These are phyloP conservation scores for Pseudopithomyces maydicus DNA, from an alignment of 2,329 filamentous ascomycete species.

Conservation along the genomic window DNA sequence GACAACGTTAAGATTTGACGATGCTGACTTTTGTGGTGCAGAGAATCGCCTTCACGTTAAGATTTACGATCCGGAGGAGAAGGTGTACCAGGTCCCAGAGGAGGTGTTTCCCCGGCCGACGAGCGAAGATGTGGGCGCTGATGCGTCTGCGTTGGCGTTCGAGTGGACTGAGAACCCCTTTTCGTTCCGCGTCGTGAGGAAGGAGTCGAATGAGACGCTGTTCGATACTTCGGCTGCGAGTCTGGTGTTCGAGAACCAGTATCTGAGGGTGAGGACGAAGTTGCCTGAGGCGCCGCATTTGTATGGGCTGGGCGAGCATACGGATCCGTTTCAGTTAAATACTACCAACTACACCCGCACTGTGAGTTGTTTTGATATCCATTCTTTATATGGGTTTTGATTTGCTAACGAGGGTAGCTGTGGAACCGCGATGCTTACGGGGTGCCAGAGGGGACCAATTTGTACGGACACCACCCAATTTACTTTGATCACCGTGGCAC, in stretches of 20 bases:
- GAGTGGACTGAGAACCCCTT: conserved; percentile 64
- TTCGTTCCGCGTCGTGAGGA: conserved; percentile 67
- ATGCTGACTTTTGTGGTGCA: conserved; percentile 44
- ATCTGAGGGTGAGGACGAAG: conserved; percentile 71
- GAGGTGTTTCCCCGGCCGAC: conserved; percentile 67
- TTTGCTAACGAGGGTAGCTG: conserved; percentile 55
- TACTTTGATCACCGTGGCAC: conserved; percentile 72
- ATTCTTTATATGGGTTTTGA: background rate
- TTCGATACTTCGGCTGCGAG: conserved; percentile 72
- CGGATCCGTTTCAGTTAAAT: conserved; percentile 70
- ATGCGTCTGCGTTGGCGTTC: conserved; percentile 58
- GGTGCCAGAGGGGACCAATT: conserved; percentile 64
- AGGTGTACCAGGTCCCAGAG: conserved; percentile 75
- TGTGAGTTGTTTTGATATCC: conserved; percentile 50
- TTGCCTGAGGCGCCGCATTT: conserved; percentile 71
- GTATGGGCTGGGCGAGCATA: conserved; percentile 80
- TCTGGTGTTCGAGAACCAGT: conserved; percentile 78
- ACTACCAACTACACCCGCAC: conserved; percentile 66
- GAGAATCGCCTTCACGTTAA: conserved; percentile 72
- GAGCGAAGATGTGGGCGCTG: conserved; percentile 34
- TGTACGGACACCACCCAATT: conserved; percentile 77
- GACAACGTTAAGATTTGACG: conserved; percentile 64
- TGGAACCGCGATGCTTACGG: conserved; percentile 72
- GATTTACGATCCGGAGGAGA: conserved; percentile 69
- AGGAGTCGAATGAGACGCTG: conserved; percentile 61